Base-by-base conservation (phyloP, 208 protist species). In the Leishmania amazonensis region DNA sequence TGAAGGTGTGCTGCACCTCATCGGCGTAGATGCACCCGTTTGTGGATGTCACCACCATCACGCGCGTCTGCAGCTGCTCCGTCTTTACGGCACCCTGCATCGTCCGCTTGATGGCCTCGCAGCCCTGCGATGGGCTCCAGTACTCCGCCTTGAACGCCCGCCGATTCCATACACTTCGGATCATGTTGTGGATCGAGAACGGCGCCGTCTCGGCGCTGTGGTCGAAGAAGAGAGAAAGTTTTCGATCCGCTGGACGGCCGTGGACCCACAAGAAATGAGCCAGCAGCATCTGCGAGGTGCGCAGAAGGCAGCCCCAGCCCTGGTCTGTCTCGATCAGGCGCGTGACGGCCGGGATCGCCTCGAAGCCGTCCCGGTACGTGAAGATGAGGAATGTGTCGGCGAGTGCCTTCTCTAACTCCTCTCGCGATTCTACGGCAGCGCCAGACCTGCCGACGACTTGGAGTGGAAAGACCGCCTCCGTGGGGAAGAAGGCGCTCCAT, bases 281-380 rank as follows among this genome's bases (percentile, higher is more conserved):
- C 31, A 97, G 78, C 4, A 97, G 85, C 94, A 97, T 97, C 86
- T 97, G 94, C 21, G 89, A 86, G 6, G 90, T 85, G 38, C 94
- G 94, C 42, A 90, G 84, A 31, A 97, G 85, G 74, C 94, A 97
- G 64, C 94, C 94, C 94, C 94, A 97, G 38, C 94, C 94, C 53
- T 88, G 86, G 75, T 97, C 94, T 1, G 90, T 89, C 58, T 84
- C 75, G 19, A 92, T 62, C 54, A n/a, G 57, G 31, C 83, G 78
- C 13, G 83, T 80, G 40, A 75, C 78, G n/a, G 83, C 71, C 21
- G 76, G 80, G 13, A 94, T 88, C 4, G 82, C 81, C 62, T 88
- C 86, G 76, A 96, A 96, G 68, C 84, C 79, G n/a, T 79, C 84
- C 57, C 94, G 91, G 78, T 96, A 97, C 1, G 94, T 95, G 70